Conservation (phyloP, 345 rosid species). For the Triadica sebifera region DNA sequence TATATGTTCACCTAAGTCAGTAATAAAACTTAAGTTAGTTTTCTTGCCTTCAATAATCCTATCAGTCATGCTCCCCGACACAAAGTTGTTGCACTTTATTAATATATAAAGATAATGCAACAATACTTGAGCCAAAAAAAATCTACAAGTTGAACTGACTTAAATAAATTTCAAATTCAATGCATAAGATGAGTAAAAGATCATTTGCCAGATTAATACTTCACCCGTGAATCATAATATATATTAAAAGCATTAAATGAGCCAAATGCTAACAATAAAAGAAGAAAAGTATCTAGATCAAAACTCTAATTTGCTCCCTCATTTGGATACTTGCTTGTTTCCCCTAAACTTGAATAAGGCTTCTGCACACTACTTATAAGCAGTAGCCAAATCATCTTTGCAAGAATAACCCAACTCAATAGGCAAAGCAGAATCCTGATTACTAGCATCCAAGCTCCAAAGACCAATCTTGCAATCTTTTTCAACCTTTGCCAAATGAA, state of each 20-base stretch:
- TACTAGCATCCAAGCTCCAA: constrained; percentile 22
- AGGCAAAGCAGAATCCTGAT: constrained; percentile 26
- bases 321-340: constrained; percentile 27
- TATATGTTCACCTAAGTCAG: too few species aligned
- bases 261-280: not conserved
- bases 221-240: not conserved
- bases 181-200: not conserved
- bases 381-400: constrained; percentile 35
- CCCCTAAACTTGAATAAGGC: constrained; percentile 37
- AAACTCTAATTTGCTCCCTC: too few species aligned
- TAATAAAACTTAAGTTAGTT: too few species aligned
- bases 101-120: too few species aligned
- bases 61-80: too few species aligned
- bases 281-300: not conserved
- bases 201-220: not conserved
- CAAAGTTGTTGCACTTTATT: too few species aligned
- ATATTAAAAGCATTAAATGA: not conserved
- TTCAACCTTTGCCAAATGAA: constrained; percentile 25
- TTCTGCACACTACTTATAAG: constrained; percentile 34
- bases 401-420: constrained; percentile 36
- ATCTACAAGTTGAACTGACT: not conserved
- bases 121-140: not conserved
- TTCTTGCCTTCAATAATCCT: too few species aligned
- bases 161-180: not conserved
- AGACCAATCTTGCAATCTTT: constrained; percentile 37